Percentiles rank a stretch among this genome's conserved stretches.
Conservation (phyloP, 208 protist genomes). For the Borovskyia barvae region DNA sequence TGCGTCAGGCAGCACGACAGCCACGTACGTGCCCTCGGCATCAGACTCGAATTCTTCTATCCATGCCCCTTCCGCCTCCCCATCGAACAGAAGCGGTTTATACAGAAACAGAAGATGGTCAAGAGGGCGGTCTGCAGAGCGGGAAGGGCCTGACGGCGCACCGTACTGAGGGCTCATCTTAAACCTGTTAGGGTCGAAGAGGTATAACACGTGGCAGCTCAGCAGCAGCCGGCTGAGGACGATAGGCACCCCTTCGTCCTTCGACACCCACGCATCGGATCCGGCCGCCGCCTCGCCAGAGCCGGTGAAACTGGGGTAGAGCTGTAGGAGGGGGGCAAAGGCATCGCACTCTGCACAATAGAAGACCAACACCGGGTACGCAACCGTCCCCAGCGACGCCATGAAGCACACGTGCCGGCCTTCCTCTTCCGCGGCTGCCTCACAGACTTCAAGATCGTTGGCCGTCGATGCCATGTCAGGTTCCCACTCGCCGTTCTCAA, state of each 20-base stretch:
- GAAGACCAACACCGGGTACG: constrained; percentile 37
- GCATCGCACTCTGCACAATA: constrained; percentile 62
- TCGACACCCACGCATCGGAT: constrained; percentile 11
- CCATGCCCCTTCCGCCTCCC: constrained; percentile 18
- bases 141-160: background rate
- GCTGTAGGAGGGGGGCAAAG: constrained; percentile 46
- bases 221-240: constrained; percentile 25
- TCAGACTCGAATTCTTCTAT: constrained; percentile 43
- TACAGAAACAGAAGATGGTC: constrained; percentile 39
- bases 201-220: constrained; percentile 20
- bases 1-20: constrained; percentile 40
- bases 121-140: background rate
- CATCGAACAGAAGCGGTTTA: constrained; percentile 46
- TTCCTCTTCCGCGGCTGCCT: constrained; percentile 40
- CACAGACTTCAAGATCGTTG: constrained; percentile 25
- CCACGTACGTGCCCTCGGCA: constrained; percentile 33
- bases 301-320: background rate
- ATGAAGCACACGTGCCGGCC: constrained; percentile 58
- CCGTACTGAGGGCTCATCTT: background rate
- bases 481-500: constrained; percentile 12
- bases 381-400: constrained; percentile 37
- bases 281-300: background rate
- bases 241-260: constrained; percentile 14
- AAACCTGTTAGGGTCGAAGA: constrained; percentile 16
- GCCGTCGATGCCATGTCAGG: constrained; percentile 15